These are phyloP conservation scores for Gynochthodes officinalis DNA, from an alignment of 257 asterid genomes.

Conservation along the genomic window DNA sequence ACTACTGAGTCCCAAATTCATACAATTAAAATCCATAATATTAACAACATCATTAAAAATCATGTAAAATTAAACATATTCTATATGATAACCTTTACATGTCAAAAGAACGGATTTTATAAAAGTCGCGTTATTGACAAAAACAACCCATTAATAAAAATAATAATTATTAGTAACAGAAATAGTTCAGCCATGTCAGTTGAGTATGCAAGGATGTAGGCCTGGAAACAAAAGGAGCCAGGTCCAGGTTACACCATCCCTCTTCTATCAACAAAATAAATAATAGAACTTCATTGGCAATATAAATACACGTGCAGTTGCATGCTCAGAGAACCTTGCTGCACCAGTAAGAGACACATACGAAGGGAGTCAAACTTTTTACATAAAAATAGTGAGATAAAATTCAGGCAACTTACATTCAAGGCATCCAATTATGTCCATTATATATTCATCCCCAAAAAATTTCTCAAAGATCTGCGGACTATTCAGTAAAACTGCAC, in stretches of 20 bases:
- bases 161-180: no score
- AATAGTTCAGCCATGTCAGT: background rate
- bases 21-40: background rate
- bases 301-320: background rate
- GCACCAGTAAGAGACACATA: background rate
- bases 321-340: background rate
- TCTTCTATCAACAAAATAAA: background rate
- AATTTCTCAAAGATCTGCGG: conserved; percentile 86
- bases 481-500: conserved; percentile 85
- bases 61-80: background rate
- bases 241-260: background rate
- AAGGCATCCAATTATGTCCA: conserved; percentile 92
- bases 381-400: background rate
- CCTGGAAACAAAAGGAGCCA: background rate
- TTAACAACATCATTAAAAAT: background rate
- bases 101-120: background rate
- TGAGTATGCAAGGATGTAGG: background rate
- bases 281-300: background rate
- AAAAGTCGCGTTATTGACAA: no score
- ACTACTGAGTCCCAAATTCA: background rate
- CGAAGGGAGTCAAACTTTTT: background rate
- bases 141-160: no score
- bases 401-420: conserved; percentile 57
- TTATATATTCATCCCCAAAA: conserved; percentile 85
- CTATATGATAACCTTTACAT: background rate